Percentiles rank a stretch among this genome's conserved stretches.
Evolutionary conservation across 2,329 filamentous ascomycete species (phyloP).

Genomic region (Ceratocystis cacaofunesta): DNA sequence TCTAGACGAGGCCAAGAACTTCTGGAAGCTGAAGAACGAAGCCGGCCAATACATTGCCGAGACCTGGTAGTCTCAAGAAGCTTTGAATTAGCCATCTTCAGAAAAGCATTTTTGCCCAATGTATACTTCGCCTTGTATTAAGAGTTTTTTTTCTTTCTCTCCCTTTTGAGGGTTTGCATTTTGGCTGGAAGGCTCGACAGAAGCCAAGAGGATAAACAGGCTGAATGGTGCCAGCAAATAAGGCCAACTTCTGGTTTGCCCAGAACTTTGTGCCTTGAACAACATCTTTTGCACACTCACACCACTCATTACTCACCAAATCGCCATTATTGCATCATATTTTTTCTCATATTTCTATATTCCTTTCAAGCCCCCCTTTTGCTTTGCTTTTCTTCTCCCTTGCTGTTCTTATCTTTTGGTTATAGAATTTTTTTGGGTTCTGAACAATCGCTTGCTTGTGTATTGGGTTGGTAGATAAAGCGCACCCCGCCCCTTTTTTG

Average conservation of each 20-base stretch:
- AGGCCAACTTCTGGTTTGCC: neutral
- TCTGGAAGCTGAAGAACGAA: conserved; percentile 85
- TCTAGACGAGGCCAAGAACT: conserved; percentile 64
- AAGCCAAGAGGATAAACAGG: neutral
- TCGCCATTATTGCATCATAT: neutral
- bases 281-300: too few relatives aligned
- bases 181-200: neutral
- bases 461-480: neutral
- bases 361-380: neutral
- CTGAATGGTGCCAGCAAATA: neutral
- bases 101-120: neutral
- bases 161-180: neutral
- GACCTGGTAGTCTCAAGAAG: conserved; percentile 37
- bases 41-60: conserved; percentile 91
- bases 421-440: neutral
- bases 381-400: neutral
- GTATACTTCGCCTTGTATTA: neutral
- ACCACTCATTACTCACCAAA: neutral
- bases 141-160: neutral
- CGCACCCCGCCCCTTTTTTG: neutral
- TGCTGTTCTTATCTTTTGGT: neutral
- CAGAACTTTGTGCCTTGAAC: neutral
- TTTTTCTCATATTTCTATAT: neutral
- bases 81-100: neutral
- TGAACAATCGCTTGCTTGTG: neutral